Conservation (phyloP, 2,329 filamentous ascomycete genomes). For the Pseudogymnoascus sp. region DNA sequence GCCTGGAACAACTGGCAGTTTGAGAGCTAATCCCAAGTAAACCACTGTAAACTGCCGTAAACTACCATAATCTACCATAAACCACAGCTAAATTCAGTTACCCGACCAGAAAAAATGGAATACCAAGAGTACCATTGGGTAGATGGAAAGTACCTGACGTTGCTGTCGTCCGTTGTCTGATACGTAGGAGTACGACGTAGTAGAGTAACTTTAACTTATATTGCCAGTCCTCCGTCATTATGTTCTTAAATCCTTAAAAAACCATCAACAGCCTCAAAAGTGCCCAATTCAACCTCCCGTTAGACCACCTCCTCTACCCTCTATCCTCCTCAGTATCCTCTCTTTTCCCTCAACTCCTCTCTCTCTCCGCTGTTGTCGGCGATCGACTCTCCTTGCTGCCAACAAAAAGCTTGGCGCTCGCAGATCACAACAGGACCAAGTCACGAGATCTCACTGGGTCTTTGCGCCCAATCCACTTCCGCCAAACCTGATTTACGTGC, state of each 20-base stretch:
- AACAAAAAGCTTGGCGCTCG: slow-evolving; percentile 1
- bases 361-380: background rate
- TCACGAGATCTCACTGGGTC: background rate
- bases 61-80: background rate
- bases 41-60: no score
- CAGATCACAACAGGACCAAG: slow-evolving; percentile 5
- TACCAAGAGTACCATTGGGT: background rate
- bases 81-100: slow-evolving; percentile 1
- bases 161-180: background rate
- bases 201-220: background rate
- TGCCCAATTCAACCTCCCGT: background rate
- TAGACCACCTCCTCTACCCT: background rate
- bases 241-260: slow-evolving; percentile 4
- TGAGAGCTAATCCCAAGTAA: background rate
- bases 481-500: slow-evolving; percentile 2
- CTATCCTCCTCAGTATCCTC: background rate
- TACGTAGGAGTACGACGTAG: background rate
- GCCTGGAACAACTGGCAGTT: background rate
- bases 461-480: slow-evolving; percentile 3
- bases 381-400: background rate
- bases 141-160: background rate
- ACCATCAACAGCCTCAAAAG: slow-evolving; percentile 6
- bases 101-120: background rate
- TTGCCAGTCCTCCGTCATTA: background rate
- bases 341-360: background rate